Percentiles rank a stretch among this genome's conserved stretches.
Conservation (phyloP, 768 basidiomycete species). For the Lyophyllum decastes region DNA sequence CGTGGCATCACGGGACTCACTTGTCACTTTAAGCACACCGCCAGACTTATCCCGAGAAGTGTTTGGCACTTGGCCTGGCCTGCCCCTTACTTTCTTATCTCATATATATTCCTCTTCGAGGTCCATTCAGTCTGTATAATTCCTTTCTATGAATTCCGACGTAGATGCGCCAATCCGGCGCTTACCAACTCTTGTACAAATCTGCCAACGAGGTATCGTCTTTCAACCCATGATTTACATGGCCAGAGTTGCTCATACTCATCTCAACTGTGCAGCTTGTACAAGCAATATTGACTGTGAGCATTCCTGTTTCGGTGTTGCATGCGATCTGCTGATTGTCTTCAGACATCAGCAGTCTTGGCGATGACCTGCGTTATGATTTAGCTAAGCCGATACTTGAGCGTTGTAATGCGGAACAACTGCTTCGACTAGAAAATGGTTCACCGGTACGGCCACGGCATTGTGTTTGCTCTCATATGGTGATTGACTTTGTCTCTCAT, state of each 20-base stretch:
- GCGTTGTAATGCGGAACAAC: conserved; percentile 69
- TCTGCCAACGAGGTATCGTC: conserved; percentile 68
- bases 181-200: conserved; percentile 63
- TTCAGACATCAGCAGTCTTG: conserved; percentile 66
- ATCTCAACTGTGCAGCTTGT: conserved; percentile 44
- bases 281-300: conserved; percentile 61
- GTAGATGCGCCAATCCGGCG: conserved; percentile 35
- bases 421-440: conserved; percentile 65
- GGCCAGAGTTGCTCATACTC: conserved; percentile 10
- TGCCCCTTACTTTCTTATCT: background rate
- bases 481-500: conserved; percentile 5
- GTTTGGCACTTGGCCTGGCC: background rate
- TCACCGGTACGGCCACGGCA: conserved; percentile 57
- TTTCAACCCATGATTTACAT: conserved; percentile 1
- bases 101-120: background rate
- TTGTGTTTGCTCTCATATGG: background rate
- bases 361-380: conserved; percentile 60
- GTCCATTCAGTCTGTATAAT: background rate
- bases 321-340: conserved; percentile 5
- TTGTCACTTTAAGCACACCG: no score
- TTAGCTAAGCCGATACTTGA: conserved; percentile 76
- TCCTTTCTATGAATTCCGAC: conserved; percentile 33
- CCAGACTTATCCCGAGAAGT: no score
- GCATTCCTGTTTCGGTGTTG: conserved; percentile 18
- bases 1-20: background rate